Base-by-base conservation (phyloP, 2,329 filamentous ascomycete species). In the Monosporascus sp. region DNA sequence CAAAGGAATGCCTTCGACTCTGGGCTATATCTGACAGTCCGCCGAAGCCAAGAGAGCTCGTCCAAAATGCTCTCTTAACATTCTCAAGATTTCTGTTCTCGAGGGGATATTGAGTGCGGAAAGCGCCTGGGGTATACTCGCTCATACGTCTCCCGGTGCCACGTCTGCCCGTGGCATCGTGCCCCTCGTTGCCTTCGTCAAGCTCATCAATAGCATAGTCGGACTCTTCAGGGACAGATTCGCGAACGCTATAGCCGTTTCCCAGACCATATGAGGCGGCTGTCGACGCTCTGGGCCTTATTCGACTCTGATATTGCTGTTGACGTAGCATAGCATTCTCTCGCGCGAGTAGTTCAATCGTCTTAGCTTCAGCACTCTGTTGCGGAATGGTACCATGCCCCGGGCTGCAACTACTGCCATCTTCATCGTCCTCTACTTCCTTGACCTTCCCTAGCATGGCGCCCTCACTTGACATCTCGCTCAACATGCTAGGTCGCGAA, bases 1-100 rank as follows among this genome's bases (percentile, higher is more conserved):
- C 89, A 65, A 94, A 90, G 1, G 89, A 93, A 69, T 93, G 89
- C 27, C 89, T 83, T 54, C 89, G 81, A 62, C 88, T 90, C 63
- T 91, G 87, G 14, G 86, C 82, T 31, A 83, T 75, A 56, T 89
- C 86, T 4, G 75, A 77, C 24, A 81, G 60, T 17, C 79, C 77
- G 45, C 81, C 79, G 65, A 89, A 88, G 1, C 82, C 84, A n/a
- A 85, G 77, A 6, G 85, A 84, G 60, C 81, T 87, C 59, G 88
- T 86, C 87, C 87, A 91, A 56, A 83, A 81, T 4, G 79, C 83
- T 62, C 83, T 86, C 68, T 86, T 87, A 8, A 87, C 75, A 59
- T 80, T 84, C 55, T 87, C 85, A 9, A 82, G 65, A 61, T 86
- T 86, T 53, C 83, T 76, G 53, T 80, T 82, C 57, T 88, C 84